Conservation (phyloP, 2,329 filamentous ascomycete genomes). For the Periconia sp. region DNA sequence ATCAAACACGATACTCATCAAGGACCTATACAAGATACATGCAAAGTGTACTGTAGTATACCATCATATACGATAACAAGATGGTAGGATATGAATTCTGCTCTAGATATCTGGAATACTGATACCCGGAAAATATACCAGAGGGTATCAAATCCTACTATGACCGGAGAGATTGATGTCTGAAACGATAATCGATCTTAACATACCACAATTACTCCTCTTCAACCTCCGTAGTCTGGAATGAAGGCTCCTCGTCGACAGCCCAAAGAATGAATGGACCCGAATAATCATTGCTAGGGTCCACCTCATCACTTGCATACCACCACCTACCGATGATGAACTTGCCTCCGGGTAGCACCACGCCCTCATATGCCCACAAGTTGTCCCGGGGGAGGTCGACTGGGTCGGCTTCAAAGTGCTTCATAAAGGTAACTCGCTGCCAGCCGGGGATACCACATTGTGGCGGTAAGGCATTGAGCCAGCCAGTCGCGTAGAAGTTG, state of each 20-base stretch:
- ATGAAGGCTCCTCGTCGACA: conserved; percentile 23
- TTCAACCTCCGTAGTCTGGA: not conserved
- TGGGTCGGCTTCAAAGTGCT: conserved; percentile 46
- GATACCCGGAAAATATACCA: no score
- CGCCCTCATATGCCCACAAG: conserved; percentile 53
- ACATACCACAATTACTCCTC: not conserved
- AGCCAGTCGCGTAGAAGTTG: conserved; percentile 44
- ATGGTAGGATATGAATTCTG: no score
- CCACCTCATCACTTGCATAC: conserved; percentile 30
- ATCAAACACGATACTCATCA: no score
- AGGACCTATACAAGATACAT: no score
- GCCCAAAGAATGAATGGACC: conserved; percentile 43
- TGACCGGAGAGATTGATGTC: no score
- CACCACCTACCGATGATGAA: conserved; percentile 54
- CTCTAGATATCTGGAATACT: no score
- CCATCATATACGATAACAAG: no score
- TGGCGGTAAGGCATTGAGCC: conserved; percentile 52
- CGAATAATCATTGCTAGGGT: conserved; percentile 21
- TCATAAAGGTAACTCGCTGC: conserved; percentile 58
- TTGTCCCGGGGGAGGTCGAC: conserved; percentile 33
- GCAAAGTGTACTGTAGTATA: no score
- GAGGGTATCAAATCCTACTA: no score
- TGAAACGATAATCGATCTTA: no score
- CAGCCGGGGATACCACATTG: conserved; percentile 55
- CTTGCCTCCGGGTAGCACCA: conserved; percentile 50